Evolutionary conservation across 805 yeast genomes (phyloP).

Genomic region (Cyberlindnera mrakii): DNA sequence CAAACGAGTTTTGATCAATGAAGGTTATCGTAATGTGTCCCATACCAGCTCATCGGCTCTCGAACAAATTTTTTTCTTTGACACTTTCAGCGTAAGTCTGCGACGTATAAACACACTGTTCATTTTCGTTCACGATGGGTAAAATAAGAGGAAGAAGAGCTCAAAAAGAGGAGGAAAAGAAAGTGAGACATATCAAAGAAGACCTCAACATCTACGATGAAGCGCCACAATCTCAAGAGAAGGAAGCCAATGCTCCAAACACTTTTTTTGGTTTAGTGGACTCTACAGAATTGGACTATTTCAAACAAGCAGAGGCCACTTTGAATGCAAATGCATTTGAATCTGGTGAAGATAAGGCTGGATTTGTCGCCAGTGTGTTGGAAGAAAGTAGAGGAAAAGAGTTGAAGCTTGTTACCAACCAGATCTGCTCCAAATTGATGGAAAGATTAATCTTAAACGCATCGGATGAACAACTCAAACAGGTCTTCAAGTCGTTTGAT

Average conservation of each 20-base stretch:
- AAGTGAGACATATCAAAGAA: conserved; percentile 10
- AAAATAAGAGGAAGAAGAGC: conserved; percentile 40
- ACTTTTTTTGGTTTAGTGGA: conserved; percentile 86
- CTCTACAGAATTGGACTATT: conserved; percentile 79
- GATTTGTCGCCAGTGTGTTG: conserved; percentile 70
- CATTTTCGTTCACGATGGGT: conserved; percentile 13
- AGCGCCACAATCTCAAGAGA: conserved; percentile 13
- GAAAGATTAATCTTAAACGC: conserved; percentile 77
- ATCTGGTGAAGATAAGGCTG: conserved; percentile 60
- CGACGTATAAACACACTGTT: too few species aligned
- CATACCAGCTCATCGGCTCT: conserved; percentile 1
- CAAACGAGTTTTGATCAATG: too few species aligned
- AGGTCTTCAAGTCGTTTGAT: conserved; percentile 57
- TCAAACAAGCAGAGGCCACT: conserved; percentile 87
- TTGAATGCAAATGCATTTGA: conserved; percentile 76
- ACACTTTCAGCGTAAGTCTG: not conserved
- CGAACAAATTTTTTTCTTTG: not conserved
- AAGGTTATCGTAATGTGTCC: not conserved
- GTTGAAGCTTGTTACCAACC: conserved; percentile 86
- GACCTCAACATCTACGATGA: conserved; percentile 8
- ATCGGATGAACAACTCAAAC: conserved; percentile 56
- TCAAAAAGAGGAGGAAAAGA: conserved; percentile 22
- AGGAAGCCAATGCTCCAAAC: conserved; percentile 23
- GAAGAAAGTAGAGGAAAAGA: conserved; percentile 89
- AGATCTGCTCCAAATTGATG: conserved; percentile 87